A percentile compares a stretch with the other conserved stretches of the same genome.
phyloP scores from a whole-genome alignment of 1,284 basidiomycete genomes.

The Apiotrichum veenhuisii region DNA sequence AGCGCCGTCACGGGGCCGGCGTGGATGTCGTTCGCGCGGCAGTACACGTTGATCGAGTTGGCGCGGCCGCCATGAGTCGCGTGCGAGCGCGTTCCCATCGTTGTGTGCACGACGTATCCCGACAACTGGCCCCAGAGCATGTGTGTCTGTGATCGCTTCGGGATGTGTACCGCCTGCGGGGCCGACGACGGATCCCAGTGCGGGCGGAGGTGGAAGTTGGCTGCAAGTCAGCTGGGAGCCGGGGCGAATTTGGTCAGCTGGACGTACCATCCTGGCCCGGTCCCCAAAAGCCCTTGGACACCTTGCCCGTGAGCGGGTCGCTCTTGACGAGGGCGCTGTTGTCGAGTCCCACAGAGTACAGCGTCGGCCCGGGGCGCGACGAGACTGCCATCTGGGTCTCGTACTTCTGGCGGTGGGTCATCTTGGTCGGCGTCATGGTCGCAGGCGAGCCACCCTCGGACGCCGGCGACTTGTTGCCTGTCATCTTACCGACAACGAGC shows the following conservation, averaged over 20 bases:
- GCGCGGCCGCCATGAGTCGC: slow-evolving; percentile 37
- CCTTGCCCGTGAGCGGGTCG: slow-evolving; percentile 45
- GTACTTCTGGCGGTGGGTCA: slow-evolving; percentile 42
- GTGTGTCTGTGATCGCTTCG: slow-evolving; percentile 31
- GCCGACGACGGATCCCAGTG: slow-evolving; percentile 32
- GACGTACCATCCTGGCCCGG: slow-evolving; percentile 40
- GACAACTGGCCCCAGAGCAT: slow-evolving; percentile 43
- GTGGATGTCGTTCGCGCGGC: slow-evolving; percentile 27
- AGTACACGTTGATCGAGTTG: slow-evolving; percentile 34
- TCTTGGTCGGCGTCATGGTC: slow-evolving; percentile 16
- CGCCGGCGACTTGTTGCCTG: slow-evolving; percentile 1
- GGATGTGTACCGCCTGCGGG: slow-evolving; percentile 30
- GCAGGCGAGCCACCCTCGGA: neutral
- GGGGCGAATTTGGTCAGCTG: neutral
- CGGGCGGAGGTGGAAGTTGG: slow-evolving; percentile 43
- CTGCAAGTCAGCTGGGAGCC: slow-evolving; percentile 17
- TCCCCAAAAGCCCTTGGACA: slow-evolving; percentile 47
- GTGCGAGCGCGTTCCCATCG: slow-evolving; percentile 33
- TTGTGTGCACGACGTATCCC: slow-evolving; percentile 42
- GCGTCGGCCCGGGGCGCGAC: slow-evolving; percentile 37
- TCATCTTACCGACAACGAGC: slow-evolving; percentile 33
- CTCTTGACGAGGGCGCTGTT: slow-evolving; percentile 39
- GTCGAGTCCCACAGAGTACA: slow-evolving; percentile 38
- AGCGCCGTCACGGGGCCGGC: slow-evolving; percentile 34
- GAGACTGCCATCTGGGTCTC: slow-evolving; percentile 40